phyloP scores from a whole-genome alignment of 2,329 filamentous ascomycete genomes.

The Teratosphaeria gauchensis region DNA sequence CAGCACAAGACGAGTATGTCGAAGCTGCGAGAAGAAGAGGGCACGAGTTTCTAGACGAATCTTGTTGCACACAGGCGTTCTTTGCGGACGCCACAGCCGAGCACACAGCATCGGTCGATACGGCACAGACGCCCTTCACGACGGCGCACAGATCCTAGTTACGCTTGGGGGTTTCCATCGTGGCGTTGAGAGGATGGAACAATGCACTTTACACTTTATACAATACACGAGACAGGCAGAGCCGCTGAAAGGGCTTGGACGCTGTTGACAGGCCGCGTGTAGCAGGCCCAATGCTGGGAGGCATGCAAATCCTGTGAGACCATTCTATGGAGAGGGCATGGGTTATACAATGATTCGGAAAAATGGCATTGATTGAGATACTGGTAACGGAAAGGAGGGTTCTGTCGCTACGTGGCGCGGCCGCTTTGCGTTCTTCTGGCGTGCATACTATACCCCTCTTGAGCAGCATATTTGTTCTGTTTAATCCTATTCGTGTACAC shows the following conservation, averaged over 20 bases:
- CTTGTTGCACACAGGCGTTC: not conserved
- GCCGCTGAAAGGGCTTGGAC: not conserved
- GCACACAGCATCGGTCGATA: not conserved
- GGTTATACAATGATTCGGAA: not conserved
- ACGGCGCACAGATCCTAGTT: not conserved
- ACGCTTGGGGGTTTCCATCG: not conserved
- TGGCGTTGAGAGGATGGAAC: not conserved
- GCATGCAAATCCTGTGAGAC: too few species aligned
- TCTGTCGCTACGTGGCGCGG: not conserved
- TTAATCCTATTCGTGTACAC: not conserved
- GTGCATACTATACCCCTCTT: not conserved
- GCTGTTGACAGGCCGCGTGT: not conserved
- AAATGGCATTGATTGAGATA: not conserved
- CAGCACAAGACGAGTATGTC: constrained; percentile 29
- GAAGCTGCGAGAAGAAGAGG: constrained; percentile 23
- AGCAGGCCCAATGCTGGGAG: not conserved
- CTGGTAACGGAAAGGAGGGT: not conserved
- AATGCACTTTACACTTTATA: not conserved
- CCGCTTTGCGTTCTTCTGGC: not conserved
- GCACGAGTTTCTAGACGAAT: constrained; percentile 15
- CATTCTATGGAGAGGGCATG: not conserved
- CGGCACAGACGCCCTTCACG: not conserved
- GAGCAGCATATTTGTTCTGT: not conserved
- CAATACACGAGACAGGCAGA: not conserved
- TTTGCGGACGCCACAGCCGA: not conserved